Base-by-base conservation (phyloP, 169 alveolate species). In the Cryptosporidium ryanae region DNA sequence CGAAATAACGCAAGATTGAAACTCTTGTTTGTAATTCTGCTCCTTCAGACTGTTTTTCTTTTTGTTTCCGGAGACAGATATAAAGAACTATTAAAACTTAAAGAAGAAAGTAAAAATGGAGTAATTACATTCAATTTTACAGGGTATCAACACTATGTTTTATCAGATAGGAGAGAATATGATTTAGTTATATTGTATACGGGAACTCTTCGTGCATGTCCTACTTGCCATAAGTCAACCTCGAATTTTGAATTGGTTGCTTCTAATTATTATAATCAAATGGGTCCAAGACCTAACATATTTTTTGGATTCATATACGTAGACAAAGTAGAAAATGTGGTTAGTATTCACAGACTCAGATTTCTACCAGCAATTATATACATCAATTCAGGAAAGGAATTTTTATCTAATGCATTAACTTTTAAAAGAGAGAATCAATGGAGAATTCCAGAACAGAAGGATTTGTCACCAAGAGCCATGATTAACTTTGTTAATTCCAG, bases 361-460 rank as follows among this genome's bases (percentile, higher is more conserved):
- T 59, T 43, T 23, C 71, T 76, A 7, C 87, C 87, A 15, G 87
- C 87, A 34, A 76, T 76, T 6, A 76, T 76, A 27, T 76, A 76
- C 59, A 76, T 76, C 17, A 71, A 76, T 4, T 76, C 87, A 55
- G 12, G 64, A 18, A 76, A 76, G 3, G 61, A 76, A 61, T 76
- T 76, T 46, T 13, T 38, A 23, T 43, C 87, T 23, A 55, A 64
- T 59, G 29, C 70, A 8, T 65, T 76, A 18, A 23, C 70, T 6
- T 76, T 76, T 59, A 76, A 25, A 38, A 76, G 87, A 61, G 87
- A 76, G 38, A 76, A 38, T 55, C 87, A 76, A 50, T 76, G 87
- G 87, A 76, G 87, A 59, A 76, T 76, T 43, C 87, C 87, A 4
- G 87, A 76, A 61, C 87, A 76, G 63, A 76, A 76, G 21, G 87